Percentiles rank a stretch among this genome's conserved stretches.
Evolutionary conservation across 225 moss, liverwort and hornwort genomes (phyloP).

Genomic region (Thuidium tamariscinum): DNA sequence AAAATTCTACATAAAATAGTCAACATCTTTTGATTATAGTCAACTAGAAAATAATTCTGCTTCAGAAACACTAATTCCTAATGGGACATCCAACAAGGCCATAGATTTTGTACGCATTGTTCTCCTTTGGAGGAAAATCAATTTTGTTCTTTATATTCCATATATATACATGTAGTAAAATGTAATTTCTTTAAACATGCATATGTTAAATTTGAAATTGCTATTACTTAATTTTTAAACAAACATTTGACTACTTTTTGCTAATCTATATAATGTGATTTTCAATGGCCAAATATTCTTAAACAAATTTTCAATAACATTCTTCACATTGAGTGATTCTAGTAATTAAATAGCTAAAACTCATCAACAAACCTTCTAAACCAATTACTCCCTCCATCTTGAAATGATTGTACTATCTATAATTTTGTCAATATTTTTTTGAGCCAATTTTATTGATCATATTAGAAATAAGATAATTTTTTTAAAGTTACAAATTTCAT

Average conservation of each 20-base stretch:
- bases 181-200: not conserved
- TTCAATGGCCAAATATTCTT: not conserved
- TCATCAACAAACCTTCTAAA: not conserved
- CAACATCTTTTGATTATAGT: not conserved
- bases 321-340: not conserved
- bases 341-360: accelerated
- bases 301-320: not conserved
- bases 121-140: not conserved
- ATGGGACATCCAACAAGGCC: accelerated
- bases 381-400: too few species aligned
- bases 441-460: too few species aligned
- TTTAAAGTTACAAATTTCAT: too few species aligned
- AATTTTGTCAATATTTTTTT: too few species aligned
- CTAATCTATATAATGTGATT: not conserved
- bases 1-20: not conserved
- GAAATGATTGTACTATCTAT: too few species aligned
- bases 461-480: too few species aligned
- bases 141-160: not conserved
- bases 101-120: not conserved
- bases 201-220: not conserved
- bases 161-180: accelerated
- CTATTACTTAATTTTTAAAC: not conserved
- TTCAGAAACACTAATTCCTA: accelerated
- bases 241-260: not conserved
- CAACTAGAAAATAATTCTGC: accelerated